These are phyloP conservation scores for Aspergillus egyptiacus DNA, from an alignment of 495 filamentous ascomycete genomes.

Conservation along the genomic window DNA sequence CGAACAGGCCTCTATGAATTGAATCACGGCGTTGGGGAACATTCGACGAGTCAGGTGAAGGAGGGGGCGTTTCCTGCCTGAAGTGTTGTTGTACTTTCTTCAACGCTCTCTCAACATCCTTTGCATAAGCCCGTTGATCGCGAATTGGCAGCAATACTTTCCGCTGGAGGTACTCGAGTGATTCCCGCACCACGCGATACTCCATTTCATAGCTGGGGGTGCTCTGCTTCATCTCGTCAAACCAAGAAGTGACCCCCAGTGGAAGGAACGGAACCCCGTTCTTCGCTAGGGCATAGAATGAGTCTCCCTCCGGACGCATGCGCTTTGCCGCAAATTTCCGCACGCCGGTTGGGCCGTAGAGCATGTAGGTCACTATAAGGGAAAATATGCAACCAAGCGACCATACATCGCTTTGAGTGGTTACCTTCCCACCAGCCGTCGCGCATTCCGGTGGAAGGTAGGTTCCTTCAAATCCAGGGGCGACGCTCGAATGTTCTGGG, in stretches of 20 bases:
- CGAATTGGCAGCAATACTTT: constrained; percentile 8
- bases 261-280: constrained; percentile 5
- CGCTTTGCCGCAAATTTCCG: constrained; percentile 2
- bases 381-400: constrained; percentile 24
- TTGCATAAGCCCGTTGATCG: constrained; percentile 1
- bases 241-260: constrained; percentile 14
- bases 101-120: constrained; percentile 7
- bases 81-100: background rate
- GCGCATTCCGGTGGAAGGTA: constrained; percentile 23
- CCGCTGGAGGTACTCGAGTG: constrained; percentile 14
- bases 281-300: constrained; percentile 11
- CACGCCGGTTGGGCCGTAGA: constrained; percentile 7
- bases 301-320: constrained; percentile 6
- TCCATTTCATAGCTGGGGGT: background rate
- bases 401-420: constrained; percentile 21
- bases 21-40: background rate
- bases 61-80: background rate
- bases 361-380: constrained; percentile 16
- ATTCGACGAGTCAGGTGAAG: background rate
- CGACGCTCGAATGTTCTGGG: constrained; percentile 2
- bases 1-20: background rate
- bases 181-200: background rate
- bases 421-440: constrained; percentile 3
- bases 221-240: constrained; percentile 2
- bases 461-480: constrained; percentile 14